Conservation (phyloP, 2,329 filamentous ascomycete species). For the Orbilia quercus region DNA sequence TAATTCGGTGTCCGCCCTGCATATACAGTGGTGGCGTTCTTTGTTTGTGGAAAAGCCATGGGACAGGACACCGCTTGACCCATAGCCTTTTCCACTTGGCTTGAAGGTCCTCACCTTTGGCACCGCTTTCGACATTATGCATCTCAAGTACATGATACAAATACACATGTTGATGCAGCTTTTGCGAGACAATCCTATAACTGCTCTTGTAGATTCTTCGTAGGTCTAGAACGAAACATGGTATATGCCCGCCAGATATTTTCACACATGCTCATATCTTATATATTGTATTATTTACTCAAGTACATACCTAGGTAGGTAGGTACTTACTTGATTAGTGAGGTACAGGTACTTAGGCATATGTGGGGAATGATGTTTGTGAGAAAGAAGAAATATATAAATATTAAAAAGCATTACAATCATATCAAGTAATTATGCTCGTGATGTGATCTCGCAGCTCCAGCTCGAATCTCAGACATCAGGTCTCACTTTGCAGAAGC, state of each 20-base stretch:
- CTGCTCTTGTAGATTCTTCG: neutral
- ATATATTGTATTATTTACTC: too few relatives aligned
- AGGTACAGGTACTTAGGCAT: too few relatives aligned
- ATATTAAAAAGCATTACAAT: neutral
- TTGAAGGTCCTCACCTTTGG: constrained; percentile 17
- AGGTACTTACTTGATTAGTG: too few relatives aligned
- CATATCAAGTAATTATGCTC: constrained; percentile 4
- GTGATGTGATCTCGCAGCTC: constrained; percentile 20
- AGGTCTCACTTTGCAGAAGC: constrained; percentile 30
- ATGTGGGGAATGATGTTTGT: neutral
- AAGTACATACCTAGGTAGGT: too few relatives aligned
- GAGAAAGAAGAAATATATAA: neutral
- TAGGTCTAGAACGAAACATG: constrained; percentile 1
- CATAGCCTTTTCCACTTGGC: neutral
- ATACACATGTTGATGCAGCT: constrained; percentile 5
- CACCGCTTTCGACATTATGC: constrained; percentile 33
- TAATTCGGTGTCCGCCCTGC: constrained; percentile 22
- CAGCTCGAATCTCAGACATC: constrained; percentile 34
- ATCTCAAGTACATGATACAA: neutral
- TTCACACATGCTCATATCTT: neutral
- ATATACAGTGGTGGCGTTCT: constrained; percentile 33
- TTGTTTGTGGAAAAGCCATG: neutral
- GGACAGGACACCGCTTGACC: neutral
- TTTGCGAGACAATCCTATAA: constrained; percentile 8
- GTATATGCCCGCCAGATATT: neutral